These are phyloP conservation scores for Solanum habrochaites DNA, from an alignment of 257 asterid species.

Conservation along the genomic window DNA sequence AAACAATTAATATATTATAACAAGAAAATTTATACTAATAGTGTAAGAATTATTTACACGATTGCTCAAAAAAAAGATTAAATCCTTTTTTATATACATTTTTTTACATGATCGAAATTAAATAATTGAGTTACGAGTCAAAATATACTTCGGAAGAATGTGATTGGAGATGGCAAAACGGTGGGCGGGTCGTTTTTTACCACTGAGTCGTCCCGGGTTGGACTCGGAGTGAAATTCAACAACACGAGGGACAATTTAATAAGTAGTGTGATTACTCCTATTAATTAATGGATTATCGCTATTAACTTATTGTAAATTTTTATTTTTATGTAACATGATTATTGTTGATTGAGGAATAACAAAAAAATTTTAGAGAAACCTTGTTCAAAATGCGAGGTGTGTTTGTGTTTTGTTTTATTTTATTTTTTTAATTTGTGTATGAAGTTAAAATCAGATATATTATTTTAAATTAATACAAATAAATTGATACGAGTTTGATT, in stretches of 20 bases:
- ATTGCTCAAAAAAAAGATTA: not conserved
- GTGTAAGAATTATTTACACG: not conserved
- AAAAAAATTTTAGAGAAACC: slow-evolving; percentile 9
- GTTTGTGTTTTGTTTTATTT: no score
- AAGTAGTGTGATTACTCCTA: not conserved
- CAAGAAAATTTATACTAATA: not conserved
- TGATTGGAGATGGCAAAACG: slow-evolving; percentile 49
- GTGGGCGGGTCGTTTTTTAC: slow-evolving; percentile 25
- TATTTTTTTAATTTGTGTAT: no score
- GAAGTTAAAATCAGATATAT: no score
- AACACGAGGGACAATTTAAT: not conserved
- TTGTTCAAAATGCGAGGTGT: not conserved
- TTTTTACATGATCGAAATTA: not conserved
- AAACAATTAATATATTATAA: not conserved
- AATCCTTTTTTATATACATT: not conserved
- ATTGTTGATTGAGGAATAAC: slow-evolving; percentile 9
- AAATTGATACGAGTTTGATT: not conserved
- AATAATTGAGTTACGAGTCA: not conserved
- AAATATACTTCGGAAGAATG: not conserved
- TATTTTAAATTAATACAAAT: not conserved
- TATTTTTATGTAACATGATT: not conserved
- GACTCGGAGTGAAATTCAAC: slow-evolving; percentile 9
- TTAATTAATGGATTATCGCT: not conserved
- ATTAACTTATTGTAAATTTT: not conserved
- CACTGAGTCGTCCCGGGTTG: slow-evolving; percentile 58